Evolutionary conservation across 2,329 filamentous ascomycete genomes (phyloP), one percentile per base, ranked within the genome.

Genomic region (Paecilomyces fulvus): DNA sequence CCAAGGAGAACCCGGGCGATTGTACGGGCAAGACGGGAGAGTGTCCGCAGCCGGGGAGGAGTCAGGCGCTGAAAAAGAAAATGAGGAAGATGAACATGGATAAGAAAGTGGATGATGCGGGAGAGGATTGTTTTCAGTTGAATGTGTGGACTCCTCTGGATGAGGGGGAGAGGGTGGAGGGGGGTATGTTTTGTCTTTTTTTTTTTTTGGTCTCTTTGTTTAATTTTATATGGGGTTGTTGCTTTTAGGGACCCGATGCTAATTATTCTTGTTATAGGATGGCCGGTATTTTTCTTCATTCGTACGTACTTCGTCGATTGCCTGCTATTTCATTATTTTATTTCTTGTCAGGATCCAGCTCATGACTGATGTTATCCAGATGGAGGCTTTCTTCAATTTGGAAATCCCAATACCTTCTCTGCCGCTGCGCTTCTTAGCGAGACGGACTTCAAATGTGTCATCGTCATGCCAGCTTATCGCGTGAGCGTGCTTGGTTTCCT

Each of bases 231-330:
- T 48, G 20, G 33, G 49, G 49, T 5, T 51, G 5, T 30, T 1
- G 10, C 11, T 4, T 52, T 7, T 46, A 49, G n/a, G 9, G 25
- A 46, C n/a, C 1, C 14, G 11, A 12, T 48, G 11, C 9, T 17
- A 12, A 30, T 54, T 56, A 30, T 57, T 30, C 17, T 23, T 33
- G 3, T 30, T 53, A 3, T 55, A 71, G 79, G 81, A 14, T 84
- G 81, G 80, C 82, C 82, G 3, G 80, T 84, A 0, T 73, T 81
- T 53, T 78, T 84, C 61, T 83, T 77, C 65, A 80, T 83, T 51
- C 81, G 80, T 77, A 73, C 59, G 75, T 70, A 9, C 3, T 43
- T 43, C 14, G 5, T 43, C 37, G 7, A 20, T 43, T 20, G n/a
- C 14, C n/a, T 2, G 33, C 12, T 37, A 14, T 37, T 14, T 37